These are phyloP conservation scores for Paxillus involutus DNA, from an alignment of 768 basidiomycete species.

Conservation along the genomic window DNA sequence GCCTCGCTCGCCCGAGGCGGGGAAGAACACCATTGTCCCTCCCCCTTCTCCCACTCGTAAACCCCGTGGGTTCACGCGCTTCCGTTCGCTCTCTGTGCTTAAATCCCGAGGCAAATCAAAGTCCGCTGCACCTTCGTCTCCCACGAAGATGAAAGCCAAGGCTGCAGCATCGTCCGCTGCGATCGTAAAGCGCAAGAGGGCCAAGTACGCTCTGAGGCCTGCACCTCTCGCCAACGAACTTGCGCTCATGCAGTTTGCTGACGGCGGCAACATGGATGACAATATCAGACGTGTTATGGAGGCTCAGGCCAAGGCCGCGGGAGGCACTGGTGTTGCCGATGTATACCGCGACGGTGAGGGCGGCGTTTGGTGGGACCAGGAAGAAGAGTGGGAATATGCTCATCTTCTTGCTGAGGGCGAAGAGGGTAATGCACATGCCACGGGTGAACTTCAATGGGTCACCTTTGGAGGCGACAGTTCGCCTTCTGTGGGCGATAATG, in stretches of 20 bases:
- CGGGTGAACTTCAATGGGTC: slow-evolving; percentile 43
- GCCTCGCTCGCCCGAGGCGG: slow-evolving; percentile 1
- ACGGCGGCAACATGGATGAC: slow-evolving; percentile 59
- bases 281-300: slow-evolving; percentile 56
- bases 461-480: slow-evolving; percentile 35
- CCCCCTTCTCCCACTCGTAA: slow-evolving; percentile 14
- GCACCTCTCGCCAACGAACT: slow-evolving; percentile 64
- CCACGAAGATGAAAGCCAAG: slow-evolving; percentile 23
- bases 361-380: slow-evolving; percentile 69
- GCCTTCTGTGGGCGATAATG: slow-evolving; percentile 1
- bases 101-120: slow-evolving; percentile 40
- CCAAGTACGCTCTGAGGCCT: slow-evolving; percentile 44
- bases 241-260: slow-evolving; percentile 66
- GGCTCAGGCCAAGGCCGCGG: slow-evolving; percentile 49
- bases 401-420: slow-evolving; percentile 51
- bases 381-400: slow-evolving; percentile 69
- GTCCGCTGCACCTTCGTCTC: slow-evolving; percentile 27
- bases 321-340: slow-evolving; percentile 39
- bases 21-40: slow-evolving; percentile 18
- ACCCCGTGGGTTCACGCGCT: slow-evolving; percentile 38
- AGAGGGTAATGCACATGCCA: slow-evolving; percentile 20
- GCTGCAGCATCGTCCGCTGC: slow-evolving; percentile 23
- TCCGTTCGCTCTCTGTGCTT: slow-evolving; percentile 54
- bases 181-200: slow-evolving; percentile 51
- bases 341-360: slow-evolving; percentile 62